Evolutionary conservation across 1,284 basidiomycete genomes (phyloP).

Genomic region (Pseudozyma thailandica): DNA sequence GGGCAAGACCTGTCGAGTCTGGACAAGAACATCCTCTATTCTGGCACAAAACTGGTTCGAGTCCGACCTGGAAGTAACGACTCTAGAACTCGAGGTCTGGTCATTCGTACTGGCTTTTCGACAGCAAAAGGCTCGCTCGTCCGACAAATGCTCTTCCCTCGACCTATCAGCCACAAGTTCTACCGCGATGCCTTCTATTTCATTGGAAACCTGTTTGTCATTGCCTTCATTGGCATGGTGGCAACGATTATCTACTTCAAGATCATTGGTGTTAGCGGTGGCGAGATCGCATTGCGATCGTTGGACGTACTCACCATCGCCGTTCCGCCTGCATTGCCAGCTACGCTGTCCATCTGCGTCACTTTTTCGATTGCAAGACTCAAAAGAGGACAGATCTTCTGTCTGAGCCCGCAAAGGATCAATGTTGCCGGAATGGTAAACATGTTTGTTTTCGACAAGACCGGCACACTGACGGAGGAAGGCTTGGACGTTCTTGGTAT

Average conservation of each 20-base stretch:
- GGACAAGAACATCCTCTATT: conserved; percentile 87
- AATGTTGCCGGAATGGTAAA: conserved; percentile 97
- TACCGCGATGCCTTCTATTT: conserved; percentile 98
- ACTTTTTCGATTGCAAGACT: conserved; percentile 89
- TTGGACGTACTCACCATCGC: conserved; percentile 96
- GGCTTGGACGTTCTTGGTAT: conserved; percentile 87
- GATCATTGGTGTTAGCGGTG: conserved; percentile 85
- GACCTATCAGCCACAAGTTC: conserved; percentile 91
- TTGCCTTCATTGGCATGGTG: conserved; percentile 80
- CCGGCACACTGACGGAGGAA: conserved; percentile 97
- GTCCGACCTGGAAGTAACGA: conserved; percentile 74
- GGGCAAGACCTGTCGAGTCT: conserved; percentile 75
- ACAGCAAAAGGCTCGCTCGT: conserved; percentile 97
- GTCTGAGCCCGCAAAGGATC: conserved; percentile 94
- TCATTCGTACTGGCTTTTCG: conserved; percentile 91
- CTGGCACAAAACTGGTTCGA: conserved; percentile 90
- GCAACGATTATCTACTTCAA: conserved; percentile 86
- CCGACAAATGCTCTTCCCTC: conserved; percentile 97
- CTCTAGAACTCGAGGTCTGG: conserved; percentile 84
- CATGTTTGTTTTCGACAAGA: conserved; percentile 99
- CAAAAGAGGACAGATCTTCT: conserved; percentile 84
- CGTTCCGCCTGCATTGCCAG: conserved; percentile 95
- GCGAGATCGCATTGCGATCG: conserved; percentile 89
- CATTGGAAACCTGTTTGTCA: conserved; percentile 87
- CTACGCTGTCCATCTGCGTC: conserved; percentile 96